A percentile compares a stretch with the other conserved stretches of the same genome.
phyloP scores from a whole-genome alignment of 805 yeast species.

The Candida suzukii region DNA sequence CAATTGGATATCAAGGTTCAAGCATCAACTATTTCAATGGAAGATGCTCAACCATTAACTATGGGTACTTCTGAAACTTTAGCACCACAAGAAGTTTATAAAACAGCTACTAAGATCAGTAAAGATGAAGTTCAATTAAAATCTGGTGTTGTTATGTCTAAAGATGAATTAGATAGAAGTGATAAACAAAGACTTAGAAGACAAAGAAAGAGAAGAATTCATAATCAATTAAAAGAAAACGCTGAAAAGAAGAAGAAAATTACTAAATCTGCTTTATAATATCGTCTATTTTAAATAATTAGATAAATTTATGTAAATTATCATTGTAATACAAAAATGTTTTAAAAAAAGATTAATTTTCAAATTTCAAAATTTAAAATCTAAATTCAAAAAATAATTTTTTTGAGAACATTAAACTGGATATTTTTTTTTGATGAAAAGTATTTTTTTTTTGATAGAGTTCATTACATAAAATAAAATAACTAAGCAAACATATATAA shows the following conservation, averaged over 20 bases:
- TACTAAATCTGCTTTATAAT: neutral
- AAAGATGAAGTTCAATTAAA: constrained; percentile 60
- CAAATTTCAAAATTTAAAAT: too few relatives aligned
- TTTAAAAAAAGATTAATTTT: too few relatives aligned
- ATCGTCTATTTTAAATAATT: neutral
- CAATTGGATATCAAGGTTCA: constrained; percentile 76
- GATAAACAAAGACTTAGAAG: constrained; percentile 85
- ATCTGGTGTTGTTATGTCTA: constrained; percentile 75
- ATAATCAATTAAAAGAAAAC: constrained; percentile 20
- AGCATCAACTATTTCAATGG: constrained; percentile 80
- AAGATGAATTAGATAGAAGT: constrained; percentile 74
- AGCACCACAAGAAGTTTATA: constrained; percentile 94
- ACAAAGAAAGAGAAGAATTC: constrained; percentile 71
- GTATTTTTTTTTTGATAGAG: too few relatives aligned
- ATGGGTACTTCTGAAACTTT: constrained; percentile 64
- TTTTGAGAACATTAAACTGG: too few relatives aligned
- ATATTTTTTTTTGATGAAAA: too few relatives aligned
- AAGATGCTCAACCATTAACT: constrained; percentile 91
- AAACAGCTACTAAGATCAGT: constrained; percentile 32
- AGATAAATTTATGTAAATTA: too few relatives aligned
- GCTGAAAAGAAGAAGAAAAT: constrained; percentile 23
- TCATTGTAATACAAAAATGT: too few relatives aligned
- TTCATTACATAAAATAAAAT: too few relatives aligned
- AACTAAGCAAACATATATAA: too few relatives aligned
- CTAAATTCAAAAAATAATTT: too few relatives aligned